Conservation (phyloP, 108 stramenopile species). For the Cyclotella baltica region DNA sequence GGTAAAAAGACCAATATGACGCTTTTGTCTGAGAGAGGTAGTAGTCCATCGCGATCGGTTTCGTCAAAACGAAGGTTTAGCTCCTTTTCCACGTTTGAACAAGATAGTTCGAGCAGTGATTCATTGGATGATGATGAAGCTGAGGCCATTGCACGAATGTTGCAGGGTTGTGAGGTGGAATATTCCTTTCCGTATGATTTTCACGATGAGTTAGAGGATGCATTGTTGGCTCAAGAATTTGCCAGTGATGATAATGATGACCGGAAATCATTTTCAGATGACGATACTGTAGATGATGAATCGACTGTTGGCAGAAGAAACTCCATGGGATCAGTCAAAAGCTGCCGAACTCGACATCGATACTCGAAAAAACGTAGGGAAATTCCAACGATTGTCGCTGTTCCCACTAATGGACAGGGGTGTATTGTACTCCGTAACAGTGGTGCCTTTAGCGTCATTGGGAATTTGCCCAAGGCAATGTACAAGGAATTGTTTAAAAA, state of each 20-base stretch:
- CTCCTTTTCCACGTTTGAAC: slow-evolving; percentile 8
- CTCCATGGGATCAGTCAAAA: background rate
- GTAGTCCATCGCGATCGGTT: background rate
- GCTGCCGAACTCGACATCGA: slow-evolving; percentile 29
- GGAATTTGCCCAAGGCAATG: slow-evolving; percentile 65
- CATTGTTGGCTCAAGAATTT: slow-evolving; percentile 26
- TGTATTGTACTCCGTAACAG: slow-evolving; percentile 78
- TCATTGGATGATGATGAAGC: slow-evolving; percentile 18
- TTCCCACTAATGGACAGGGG: slow-evolving; percentile 79
- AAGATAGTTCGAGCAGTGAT: background rate
- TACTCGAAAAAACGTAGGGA: slow-evolving; percentile 59
- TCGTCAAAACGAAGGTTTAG: background rate
- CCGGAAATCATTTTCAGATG: slow-evolving; percentile 2
- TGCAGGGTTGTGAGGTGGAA: slow-evolving; percentile 40
- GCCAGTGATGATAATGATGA: slow-evolving; percentile 19
- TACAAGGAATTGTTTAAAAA: slow-evolving; percentile 61
- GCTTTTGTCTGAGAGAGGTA: background rate
- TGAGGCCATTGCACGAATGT: slow-evolving; percentile 13
- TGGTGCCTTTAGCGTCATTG: slow-evolving; percentile 79
- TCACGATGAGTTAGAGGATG: slow-evolving; percentile 36
- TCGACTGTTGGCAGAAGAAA: background rate
- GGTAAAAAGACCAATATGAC: background rate
- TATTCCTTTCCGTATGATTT: slow-evolving; percentile 40
- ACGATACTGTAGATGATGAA: background rate
- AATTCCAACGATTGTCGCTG: slow-evolving; percentile 62